These are phyloP conservation scores for Cairneyella variabilis DNA, from an alignment of 495 filamentous ascomycete species.

Conservation along the genomic window DNA sequence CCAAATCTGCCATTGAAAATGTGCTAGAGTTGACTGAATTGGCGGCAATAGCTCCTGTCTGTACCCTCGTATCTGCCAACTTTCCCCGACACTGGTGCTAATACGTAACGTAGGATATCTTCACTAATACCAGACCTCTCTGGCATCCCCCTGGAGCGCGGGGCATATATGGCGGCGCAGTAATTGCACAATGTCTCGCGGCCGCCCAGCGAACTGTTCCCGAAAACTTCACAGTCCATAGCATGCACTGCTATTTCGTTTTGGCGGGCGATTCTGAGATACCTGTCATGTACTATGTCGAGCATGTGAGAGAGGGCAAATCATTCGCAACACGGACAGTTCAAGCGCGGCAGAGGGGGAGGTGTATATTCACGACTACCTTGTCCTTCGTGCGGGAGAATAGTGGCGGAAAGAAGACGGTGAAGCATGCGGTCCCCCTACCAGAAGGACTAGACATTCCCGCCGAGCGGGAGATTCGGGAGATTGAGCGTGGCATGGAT, in stretches of 20 bases:
- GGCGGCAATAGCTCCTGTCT: constrained; percentile 73
- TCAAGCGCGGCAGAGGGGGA: constrained; percentile 85
- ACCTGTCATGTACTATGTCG: constrained; percentile 83
- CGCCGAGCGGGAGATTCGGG: constrained; percentile 18
- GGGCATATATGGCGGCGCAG: constrained; percentile 88
- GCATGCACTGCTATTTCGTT: constrained; percentile 99
- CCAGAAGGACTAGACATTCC: constrained; percentile 42
- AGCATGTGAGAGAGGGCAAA: constrained; percentile 84
- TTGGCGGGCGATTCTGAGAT: constrained; percentile 80
- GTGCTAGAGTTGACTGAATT: constrained; percentile 79
- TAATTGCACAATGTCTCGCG: constrained; percentile 86
- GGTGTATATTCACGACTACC: constrained; percentile 91
- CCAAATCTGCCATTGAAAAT: constrained; percentile 82
- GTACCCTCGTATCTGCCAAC: constrained; percentile 21
- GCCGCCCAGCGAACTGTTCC: constrained; percentile 87
- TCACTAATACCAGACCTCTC: constrained; percentile 84
- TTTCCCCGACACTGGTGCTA: background rate
- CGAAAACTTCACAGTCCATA: constrained; percentile 75
- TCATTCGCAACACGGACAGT: constrained; percentile 94
- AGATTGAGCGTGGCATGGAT: no score
- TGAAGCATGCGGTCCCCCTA: constrained; percentile 59
- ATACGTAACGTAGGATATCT: constrained; percentile 61
- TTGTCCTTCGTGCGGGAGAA: constrained; percentile 77
- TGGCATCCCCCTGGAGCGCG: constrained; percentile 91
- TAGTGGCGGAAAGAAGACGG: constrained; percentile 55